Evolutionary conservation across 352 stramenopile species (phyloP).

Genomic region (Globisporangium cederbergense): DNA sequence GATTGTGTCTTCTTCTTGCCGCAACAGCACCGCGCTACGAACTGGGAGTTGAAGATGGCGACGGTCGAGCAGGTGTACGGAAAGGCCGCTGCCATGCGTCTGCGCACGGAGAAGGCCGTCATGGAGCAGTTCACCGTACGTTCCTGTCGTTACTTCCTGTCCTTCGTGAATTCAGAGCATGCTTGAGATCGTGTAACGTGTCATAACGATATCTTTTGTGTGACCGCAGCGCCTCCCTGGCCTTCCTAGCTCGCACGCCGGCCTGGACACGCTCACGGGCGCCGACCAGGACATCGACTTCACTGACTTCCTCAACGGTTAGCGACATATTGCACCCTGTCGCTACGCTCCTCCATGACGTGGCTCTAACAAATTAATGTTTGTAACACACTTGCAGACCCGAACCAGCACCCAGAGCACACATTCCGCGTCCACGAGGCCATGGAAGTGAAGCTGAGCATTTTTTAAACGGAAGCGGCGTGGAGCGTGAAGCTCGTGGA

Average conservation of each 20-base stretch:
- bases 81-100: conserved; percentile 85
- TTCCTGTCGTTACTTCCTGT: neutral
- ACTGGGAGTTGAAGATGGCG: conserved; percentile 88
- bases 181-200: neutral
- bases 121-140: conserved; percentile 78
- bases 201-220: neutral
- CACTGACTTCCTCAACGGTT: conserved; percentile 81
- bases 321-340: neutral
- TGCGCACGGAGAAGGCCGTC: conserved; percentile 86
- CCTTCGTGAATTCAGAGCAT: too few species aligned
- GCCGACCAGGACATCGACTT: conserved; percentile 81
- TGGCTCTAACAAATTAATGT: neutral
- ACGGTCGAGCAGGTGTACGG: conserved; percentile 88
- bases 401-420: conserved; percentile 73
- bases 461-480: conserved; percentile 64
- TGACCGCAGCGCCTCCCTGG: conserved; percentile 66
- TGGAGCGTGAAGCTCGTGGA: neutral
- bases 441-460: conserved; percentile 88
- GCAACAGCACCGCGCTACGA: conserved; percentile 55
- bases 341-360: neutral
- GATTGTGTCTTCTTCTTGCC: neutral
- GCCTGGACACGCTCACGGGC: conserved; percentile 77
- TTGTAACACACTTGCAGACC: conserved; percentile 33
- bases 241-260: conserved; percentile 68
- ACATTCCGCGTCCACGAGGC: conserved; percentile 82